A percentile compares a stretch with the other conserved stretches of the same genome.
phyloP scores from a whole-genome alignment of 148 eudicot genomes.

The Camellia sinensis region DNA sequence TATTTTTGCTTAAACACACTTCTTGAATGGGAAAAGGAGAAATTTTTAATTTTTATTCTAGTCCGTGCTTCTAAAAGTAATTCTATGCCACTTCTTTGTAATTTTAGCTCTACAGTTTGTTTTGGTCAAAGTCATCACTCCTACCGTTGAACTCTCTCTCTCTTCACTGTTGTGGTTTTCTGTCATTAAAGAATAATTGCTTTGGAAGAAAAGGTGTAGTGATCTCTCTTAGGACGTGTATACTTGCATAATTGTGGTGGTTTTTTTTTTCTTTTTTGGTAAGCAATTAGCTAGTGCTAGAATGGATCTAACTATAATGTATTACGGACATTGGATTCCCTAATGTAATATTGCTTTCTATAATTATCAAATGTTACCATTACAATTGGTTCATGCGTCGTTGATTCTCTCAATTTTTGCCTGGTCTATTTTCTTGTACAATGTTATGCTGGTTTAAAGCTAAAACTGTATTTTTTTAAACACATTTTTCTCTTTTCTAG shows the following conservation, averaged over 20 bases:
- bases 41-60: background rate
- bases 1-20: background rate
- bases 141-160: background rate
- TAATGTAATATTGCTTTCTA: no score
- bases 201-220: no score
- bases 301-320: no score
- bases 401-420: background rate
- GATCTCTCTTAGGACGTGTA: no score
- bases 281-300: no score
- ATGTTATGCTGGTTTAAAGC: background rate
- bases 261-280: no score
- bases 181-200: background rate
- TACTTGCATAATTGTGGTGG: no score
- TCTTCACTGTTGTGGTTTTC: background rate
- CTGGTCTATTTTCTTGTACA: background rate
- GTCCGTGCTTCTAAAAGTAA: background rate
- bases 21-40: background rate
- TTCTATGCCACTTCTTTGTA: background rate
- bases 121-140: background rate
- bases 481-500: background rate
- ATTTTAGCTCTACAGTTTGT: background rate
- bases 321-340: background rate
- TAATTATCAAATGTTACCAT: background rate
- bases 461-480: background rate
- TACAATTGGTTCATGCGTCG: background rate